Percentiles rank a stretch among this genome's conserved stretches.
phyloP scores from a whole-genome alignment of 2,329 filamentous ascomycete species.

The Botryotinia calthae region DNA sequence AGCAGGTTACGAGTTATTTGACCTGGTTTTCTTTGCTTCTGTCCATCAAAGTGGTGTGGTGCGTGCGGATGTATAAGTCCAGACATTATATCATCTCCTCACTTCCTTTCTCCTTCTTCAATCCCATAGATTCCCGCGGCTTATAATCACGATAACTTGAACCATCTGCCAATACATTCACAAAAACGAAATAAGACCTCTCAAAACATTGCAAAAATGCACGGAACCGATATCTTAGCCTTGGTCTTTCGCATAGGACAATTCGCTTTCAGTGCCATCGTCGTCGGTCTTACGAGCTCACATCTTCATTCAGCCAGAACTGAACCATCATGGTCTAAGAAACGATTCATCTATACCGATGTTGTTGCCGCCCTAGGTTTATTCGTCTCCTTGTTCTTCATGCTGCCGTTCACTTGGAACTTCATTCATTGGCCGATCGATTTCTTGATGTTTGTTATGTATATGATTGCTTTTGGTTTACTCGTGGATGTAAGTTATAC shows the following conservation, averaged over 20 bases:
- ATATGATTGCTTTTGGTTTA: constrained; percentile 53
- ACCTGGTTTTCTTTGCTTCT: constrained; percentile 1
- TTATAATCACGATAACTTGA: neutral
- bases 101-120: neutral
- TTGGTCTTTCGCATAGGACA: constrained; percentile 3
- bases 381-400: constrained; percentile 66
- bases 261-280: constrained; percentile 8
- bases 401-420: constrained; percentile 65
- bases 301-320: neutral
- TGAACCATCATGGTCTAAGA: constrained; percentile 5
- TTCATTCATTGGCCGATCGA: constrained; percentile 73
- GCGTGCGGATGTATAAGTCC: neutral
- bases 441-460: constrained; percentile 63
- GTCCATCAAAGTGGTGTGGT: neutral
- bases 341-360: constrained; percentile 22
- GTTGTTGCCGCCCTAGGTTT: constrained; percentile 59
- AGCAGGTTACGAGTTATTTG: neutral
- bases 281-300: constrained; percentile 2
- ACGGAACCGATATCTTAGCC: neutral
- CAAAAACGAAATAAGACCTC: neutral
- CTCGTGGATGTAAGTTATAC: constrained; percentile 10
- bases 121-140: neutral
- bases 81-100: neutral
- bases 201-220: neutral
- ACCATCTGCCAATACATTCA: neutral